Conservation (phyloP, 1,284 basidiomycete genomes). For the Trichosporon sp. region DNA sequence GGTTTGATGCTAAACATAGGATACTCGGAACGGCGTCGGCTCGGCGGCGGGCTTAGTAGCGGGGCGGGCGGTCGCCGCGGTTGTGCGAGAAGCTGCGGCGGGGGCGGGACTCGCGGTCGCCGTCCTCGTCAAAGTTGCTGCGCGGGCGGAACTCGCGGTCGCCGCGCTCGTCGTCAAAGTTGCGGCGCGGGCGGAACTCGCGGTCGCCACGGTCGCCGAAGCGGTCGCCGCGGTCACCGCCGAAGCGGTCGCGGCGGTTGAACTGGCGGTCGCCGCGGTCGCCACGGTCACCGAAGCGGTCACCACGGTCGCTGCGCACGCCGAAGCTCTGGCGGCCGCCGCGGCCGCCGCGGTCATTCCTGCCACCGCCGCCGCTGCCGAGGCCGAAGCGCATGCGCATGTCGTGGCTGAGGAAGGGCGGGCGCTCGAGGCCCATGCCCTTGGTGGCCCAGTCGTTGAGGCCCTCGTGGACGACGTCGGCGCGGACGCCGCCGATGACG, state of each 20-base stretch:
- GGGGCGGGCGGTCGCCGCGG: too few relatives aligned
- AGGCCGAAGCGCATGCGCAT: constrained; percentile 52
- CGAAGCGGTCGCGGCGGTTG: background rate
- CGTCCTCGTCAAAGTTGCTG: too few relatives aligned
- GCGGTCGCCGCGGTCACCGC: background rate
- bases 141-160: background rate
- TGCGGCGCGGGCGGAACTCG: constrained; percentile 4
- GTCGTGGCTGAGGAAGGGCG: constrained; percentile 55
- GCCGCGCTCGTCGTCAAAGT: background rate
- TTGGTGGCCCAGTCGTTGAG: constrained; percentile 63
- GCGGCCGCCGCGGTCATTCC: background rate
- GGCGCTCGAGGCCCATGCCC: constrained; percentile 54
- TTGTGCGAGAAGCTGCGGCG: too few relatives aligned
- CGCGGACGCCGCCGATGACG: constrained; percentile 53
- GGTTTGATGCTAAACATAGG: background rate
- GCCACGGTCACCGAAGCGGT: background rate
- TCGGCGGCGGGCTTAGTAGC: too few relatives aligned
- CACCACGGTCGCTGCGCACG: background rate
- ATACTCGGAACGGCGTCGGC: background rate
- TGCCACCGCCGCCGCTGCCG: constrained; percentile 3
- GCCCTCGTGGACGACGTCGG: constrained; percentile 57
- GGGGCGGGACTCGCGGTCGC: too few relatives aligned
- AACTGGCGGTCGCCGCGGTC: background rate
- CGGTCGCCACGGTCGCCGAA: background rate
- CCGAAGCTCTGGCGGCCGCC: background rate